These are phyloP conservation scores for Scheffersomyces spartinae DNA, from an alignment of 805 yeast species.

Conservation along the genomic window DNA sequence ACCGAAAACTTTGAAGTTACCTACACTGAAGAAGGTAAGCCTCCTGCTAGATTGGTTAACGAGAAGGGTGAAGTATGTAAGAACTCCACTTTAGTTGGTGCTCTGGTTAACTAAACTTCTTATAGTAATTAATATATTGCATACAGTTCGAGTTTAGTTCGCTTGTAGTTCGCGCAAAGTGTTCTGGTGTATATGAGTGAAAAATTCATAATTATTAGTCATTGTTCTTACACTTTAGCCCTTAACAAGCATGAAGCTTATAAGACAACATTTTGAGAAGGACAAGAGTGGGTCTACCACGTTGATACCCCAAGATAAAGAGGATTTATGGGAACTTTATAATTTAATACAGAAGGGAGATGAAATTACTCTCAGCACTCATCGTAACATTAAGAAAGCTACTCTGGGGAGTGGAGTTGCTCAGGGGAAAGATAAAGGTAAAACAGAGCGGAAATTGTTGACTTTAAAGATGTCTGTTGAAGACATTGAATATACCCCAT, in stretches of 20 bases:
- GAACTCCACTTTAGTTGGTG: constrained; percentile 60
- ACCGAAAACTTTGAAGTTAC: constrained; percentile 65
- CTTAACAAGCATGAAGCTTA: constrained; percentile 38
- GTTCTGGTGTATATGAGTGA: too few relatives aligned
- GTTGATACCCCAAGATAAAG: constrained; percentile 74
- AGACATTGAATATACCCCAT: constrained; percentile 66
- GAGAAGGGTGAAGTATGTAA: constrained; percentile 69
- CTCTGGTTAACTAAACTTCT: constrained; percentile 58
- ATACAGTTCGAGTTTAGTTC: too few relatives aligned
- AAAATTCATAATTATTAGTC: too few relatives aligned
- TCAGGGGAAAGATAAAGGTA: constrained; percentile 34
- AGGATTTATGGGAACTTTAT: constrained; percentile 83
- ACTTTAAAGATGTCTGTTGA: constrained; percentile 48
- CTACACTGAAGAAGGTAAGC: constrained; percentile 71
- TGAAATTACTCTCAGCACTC: constrained; percentile 56
- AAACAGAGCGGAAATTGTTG: constrained; percentile 36
- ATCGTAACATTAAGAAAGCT: constrained; percentile 45
- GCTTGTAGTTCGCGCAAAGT: too few relatives aligned
- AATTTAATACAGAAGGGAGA: constrained; percentile 73
- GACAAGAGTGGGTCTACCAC: constrained; percentile 57
- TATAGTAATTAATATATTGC: too few relatives aligned
- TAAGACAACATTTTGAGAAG: constrained; percentile 38
- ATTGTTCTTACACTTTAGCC: too few relatives aligned
- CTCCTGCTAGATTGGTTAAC: constrained; percentile 63
- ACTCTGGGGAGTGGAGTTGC: constrained; percentile 6